Base-by-base conservation (phyloP, 495 filamentous ascomycete species). In the Neurospora sp. region DNA sequence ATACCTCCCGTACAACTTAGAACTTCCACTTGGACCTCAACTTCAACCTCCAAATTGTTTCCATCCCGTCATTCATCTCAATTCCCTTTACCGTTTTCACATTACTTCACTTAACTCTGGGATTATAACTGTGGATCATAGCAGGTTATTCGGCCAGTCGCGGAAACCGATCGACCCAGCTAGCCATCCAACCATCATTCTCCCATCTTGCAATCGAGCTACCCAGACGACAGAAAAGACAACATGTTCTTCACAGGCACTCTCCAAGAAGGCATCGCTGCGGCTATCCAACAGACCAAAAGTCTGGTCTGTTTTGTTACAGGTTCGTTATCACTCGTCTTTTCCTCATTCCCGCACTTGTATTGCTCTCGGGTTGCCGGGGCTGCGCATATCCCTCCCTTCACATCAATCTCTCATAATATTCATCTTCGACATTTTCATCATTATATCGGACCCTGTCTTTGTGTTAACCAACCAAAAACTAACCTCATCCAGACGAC, bases 201-300 rank as follows among this genome's bases (percentile, higher is more conserved):
- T 35, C 20, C n/a, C n/a, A 20, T 12, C 46, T 53, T 27, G 2
- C 46, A 5, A 22, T 66, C 27, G 14, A 18, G 27, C 48, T 66
- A 3, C 2, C 14, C 27, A 18, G 3, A 35, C 53, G 3, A 35
- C 37, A 41, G 70, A 40, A 2, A 77, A 6, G 40, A 40, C 75
- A 83, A 48, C 6, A 91, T 95, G 86, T 98, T 98, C 82, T 96
- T 91, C 77, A 72, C 90, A 69, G 95, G 94, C 27, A 88, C 87
- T 73, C 82, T 97, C 8, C 90, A 95, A 76, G 88, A 89, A 70
- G 95, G 93, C 68, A 95, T 98, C 76, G 83, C 86, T 8, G 80
- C 87, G 31, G 93, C 96, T 22, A 82, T 98, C 12, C 87, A 88
- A 69, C 83, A 93, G 78, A 77, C 78, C 2, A 85, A 83, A 68